phyloP scores from a whole-genome alignment of 768 basidiomycete genomes.

The Suillus bovinus region DNA sequence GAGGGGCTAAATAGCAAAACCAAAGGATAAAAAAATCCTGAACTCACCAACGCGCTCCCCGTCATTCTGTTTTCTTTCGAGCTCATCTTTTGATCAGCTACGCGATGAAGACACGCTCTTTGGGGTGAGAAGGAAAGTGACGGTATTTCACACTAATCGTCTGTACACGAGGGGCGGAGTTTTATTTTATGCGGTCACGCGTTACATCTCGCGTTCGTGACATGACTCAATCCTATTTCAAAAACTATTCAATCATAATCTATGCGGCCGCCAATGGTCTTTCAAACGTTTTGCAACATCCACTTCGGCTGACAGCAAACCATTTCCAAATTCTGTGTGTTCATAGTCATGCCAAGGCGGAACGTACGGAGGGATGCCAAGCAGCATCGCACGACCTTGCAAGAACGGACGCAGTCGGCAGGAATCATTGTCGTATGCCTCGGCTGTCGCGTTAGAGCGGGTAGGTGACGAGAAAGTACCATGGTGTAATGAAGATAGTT shows the following conservation, averaged over 20 bases:
- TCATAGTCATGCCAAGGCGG: constrained; percentile 8
- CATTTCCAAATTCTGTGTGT: constrained; percentile 15
- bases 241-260: constrained; percentile 35
- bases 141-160: not conserved
- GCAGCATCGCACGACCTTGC: constrained; percentile 55
- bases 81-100: not conserved
- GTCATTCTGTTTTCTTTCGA: not conserved
- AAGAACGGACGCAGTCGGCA: constrained; percentile 33
- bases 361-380: constrained; percentile 29
- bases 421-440: not conserved
- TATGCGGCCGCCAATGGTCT: constrained; percentile 69
- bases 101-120: not conserved
- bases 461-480: constrained; percentile 6
- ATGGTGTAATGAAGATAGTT: constrained; percentile 12
- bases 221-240: not conserved
- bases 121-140: constrained; percentile 4
- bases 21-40: not conserved
- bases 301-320: constrained; percentile 50
- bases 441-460: not conserved
- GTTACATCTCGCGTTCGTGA: constrained; percentile 7
- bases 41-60: not conserved
- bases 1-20: constrained; percentile 4
- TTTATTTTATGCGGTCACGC: constrained; percentile 1
- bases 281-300: constrained; percentile 59
- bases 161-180: constrained; percentile 4